Base-by-base conservation (phyloP, 2,329 filamentous ascomycete genomes). In the Talaromyces sp. region DNA sequence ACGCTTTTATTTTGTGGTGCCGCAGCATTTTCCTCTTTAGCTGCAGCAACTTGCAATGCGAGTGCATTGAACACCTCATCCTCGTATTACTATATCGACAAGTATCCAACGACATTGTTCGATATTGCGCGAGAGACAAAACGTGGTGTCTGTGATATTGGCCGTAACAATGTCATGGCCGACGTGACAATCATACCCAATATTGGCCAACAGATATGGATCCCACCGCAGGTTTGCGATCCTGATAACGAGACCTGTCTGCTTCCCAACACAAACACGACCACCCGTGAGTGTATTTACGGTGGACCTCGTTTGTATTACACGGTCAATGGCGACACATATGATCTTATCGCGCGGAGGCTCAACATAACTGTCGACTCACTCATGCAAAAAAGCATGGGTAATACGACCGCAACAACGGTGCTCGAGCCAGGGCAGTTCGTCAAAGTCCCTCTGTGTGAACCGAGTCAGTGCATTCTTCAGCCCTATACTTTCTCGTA, bases 231-330 rank as follows among this genome's bases (percentile, higher is more conserved):
- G 25, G 51, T 54, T 13, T 54, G 65, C 59, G 27, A 57, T 9
- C 65, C 64, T 7, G 65, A 67, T 44, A 62, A 62, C 32, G 36
- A 55, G 5, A 59, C 59, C 11, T 67, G 66, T 32, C 36, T 67
- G 2, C 49, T 68, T 4, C 33, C 59, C 3, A 53, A 58, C 3
- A 54, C 42, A 6, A 58, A 55, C 49, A 54, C 55, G 7, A 65
- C 56, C 1, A 65, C 56, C 1, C 54, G 59, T 13, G 51, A 58
- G 25, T 68, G 66, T 17, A 55, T 68, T 30, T 27, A 59, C 15
- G 65, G 65, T n/a, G 66, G 66, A 2, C 66, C 66, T 0, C 62
- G 62, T 17, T 51, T 63, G 1, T 68, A 68, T 60, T 65, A 65
- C 44, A 66, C 65, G 2, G 49, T 67, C 30, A 61, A 60, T 33